A percentile compares a stretch with the other conserved stretches of the same genome.
These are phyloP conservation scores for Pugionium cornutum DNA, from an alignment of 345 rosid species.

Conservation along the genomic window DNA sequence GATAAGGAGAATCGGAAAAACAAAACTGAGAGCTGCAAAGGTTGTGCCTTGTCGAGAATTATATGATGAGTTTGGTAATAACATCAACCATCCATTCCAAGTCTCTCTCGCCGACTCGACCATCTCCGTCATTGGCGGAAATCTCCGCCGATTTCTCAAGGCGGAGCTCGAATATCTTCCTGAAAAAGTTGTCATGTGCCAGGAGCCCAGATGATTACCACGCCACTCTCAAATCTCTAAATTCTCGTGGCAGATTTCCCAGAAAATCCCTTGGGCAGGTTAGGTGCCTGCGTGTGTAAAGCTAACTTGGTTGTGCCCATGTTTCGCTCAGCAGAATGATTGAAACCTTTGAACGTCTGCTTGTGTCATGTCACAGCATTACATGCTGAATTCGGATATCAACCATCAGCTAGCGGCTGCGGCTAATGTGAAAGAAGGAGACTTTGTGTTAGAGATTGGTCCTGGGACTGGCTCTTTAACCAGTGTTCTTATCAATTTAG, in stretches of 20 bases:
- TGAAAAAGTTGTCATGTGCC: constrained; percentile 39
- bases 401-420: constrained; percentile 62
- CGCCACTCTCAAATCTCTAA: constrained; percentile 81
- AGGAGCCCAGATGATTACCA: constrained; percentile 76
- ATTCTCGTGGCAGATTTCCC: constrained; percentile 80
- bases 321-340: constrained; percentile 9
- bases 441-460: constrained; percentile 86
- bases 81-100: constrained; percentile 37
- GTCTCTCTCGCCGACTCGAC: constrained; percentile 37
- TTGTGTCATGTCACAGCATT: constrained; percentile 63
- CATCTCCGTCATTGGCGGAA: not conserved
- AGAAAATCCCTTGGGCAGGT: constrained; percentile 96
- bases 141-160: constrained; percentile 6
- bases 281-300: not conserved
- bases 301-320: constrained; percentile 6
- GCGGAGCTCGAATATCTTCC: constrained; percentile 5
- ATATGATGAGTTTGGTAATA: constrained; percentile 36
- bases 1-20: too few relatives aligned
- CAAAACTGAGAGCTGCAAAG: constrained; percentile 4
- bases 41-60: constrained; percentile 24
- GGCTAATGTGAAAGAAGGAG: constrained; percentile 70
- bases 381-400: constrained; percentile 82
- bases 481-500: constrained; percentile 61
- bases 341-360: not conserved
- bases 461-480: constrained; percentile 96